phyloP scores from a whole-genome alignment of 2,329 filamentous ascomycete genomes.

The Calonectria pteridis region DNA sequence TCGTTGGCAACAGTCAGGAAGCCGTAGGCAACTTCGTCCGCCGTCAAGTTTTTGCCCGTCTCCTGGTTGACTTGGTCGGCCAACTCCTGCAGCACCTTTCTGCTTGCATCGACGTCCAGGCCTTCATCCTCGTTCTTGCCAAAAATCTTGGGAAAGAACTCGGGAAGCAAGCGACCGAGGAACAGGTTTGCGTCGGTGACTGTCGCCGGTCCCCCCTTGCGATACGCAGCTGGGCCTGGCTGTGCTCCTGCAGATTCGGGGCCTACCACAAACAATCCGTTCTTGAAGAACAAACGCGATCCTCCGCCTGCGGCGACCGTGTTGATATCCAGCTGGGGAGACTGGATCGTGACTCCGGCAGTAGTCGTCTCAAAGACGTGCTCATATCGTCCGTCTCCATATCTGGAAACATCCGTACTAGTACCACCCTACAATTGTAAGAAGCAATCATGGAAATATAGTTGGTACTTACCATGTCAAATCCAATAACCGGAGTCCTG shows the following conservation, averaged over 20 bases:
- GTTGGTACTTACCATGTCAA: constrained; percentile 76
- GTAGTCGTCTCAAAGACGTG: constrained; percentile 96
- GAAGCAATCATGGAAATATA: neutral
- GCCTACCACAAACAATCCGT: constrained; percentile 90
- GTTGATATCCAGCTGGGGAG: constrained; percentile 93
- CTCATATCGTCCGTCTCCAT: constrained; percentile 87
- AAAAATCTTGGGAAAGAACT: constrained; percentile 97
- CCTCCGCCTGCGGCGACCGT: constrained; percentile 93
- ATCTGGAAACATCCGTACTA: constrained; percentile 90
- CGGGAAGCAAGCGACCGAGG: constrained; percentile 84
- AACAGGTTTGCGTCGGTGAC: constrained; percentile 96
- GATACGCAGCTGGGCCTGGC: constrained; percentile 90
- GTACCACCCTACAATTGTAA: constrained; percentile 73
- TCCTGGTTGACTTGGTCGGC: constrained; percentile 84
- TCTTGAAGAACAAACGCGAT: constrained; percentile 86
- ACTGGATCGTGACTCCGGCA: constrained; percentile 93
- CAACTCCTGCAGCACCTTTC: constrained; percentile 80
- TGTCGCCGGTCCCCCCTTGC: constrained; percentile 88
- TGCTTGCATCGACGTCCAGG: constrained; percentile 81
- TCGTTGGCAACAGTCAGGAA: constrained; percentile 93
- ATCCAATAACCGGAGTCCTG: constrained; percentile 89
- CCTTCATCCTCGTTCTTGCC: constrained; percentile 88
- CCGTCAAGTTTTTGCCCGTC: constrained; percentile 76
- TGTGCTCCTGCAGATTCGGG: constrained; percentile 91
- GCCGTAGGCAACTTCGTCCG: constrained; percentile 89